Conservation (phyloP, 2,329 filamentous ascomycete species). For the Xylaria arbuscula region DNA sequence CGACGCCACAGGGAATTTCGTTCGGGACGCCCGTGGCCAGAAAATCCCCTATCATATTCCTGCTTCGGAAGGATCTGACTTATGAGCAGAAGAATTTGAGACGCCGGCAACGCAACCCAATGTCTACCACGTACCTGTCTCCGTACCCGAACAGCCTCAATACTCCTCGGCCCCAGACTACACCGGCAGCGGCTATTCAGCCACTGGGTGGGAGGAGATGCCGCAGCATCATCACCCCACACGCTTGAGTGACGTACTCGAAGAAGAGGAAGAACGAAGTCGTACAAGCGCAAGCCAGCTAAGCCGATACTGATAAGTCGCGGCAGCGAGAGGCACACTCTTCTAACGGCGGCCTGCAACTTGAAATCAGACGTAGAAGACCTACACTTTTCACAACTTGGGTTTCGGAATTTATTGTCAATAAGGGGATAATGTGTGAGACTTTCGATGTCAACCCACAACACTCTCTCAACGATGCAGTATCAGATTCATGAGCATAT, state of each 20-base stretch:
- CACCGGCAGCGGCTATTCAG: constrained; percentile 72
- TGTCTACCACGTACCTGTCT: constrained; percentile 49
- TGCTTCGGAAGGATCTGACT: constrained; percentile 63
- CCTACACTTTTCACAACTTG: constrained; percentile 1
- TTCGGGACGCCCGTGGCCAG: constrained; percentile 69
- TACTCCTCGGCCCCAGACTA: constrained; percentile 68
- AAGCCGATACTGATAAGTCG: constrained; percentile 55
- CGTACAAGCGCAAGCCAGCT: constrained; percentile 76
- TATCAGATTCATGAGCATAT: constrained; percentile 22
- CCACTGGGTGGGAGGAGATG: constrained; percentile 76
- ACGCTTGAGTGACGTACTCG: constrained; percentile 85
- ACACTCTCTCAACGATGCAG: constrained; percentile 11
- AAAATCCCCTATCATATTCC: constrained; percentile 65
- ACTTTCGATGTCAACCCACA: constrained; percentile 23
- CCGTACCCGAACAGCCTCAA: constrained; percentile 45
- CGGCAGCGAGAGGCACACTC: neutral
- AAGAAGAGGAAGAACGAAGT: constrained; percentile 85
- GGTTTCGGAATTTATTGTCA: neutral
- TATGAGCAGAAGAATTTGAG: constrained; percentile 68
- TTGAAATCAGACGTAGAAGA: constrained; percentile 15
- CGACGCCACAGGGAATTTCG: constrained; percentile 69
- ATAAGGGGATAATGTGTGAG: neutral
- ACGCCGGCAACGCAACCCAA: constrained; percentile 58
- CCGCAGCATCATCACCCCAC: constrained; percentile 89
- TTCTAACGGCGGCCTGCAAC: neutral